These are phyloP conservation scores for Camptophora hylomeconis DNA, from an alignment of 2,329 filamentous ascomycete genomes.

Conservation along the genomic window DNA sequence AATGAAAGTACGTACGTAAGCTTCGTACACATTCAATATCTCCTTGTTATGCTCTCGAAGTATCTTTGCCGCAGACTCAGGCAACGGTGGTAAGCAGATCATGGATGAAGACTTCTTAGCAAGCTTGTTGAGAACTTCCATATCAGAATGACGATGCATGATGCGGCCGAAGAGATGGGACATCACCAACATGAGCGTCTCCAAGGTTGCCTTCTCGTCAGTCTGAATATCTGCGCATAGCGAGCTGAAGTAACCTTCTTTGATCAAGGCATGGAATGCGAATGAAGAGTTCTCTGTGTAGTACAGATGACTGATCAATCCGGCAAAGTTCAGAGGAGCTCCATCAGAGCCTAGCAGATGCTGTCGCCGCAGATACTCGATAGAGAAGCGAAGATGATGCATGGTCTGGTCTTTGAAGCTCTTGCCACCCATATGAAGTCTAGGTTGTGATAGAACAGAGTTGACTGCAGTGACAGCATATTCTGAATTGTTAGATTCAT, in stretches of 20 bases:
- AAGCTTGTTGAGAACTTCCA: conserved; percentile 34
- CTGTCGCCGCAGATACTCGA: conserved; percentile 63
- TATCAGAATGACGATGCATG: conserved; percentile 34
- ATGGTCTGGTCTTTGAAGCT: conserved; percentile 56
- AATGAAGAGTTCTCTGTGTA: conserved; percentile 65
- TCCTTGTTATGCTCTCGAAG: conserved; percentile 51
- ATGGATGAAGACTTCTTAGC: conserved; percentile 48
- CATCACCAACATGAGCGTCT: conserved; percentile 55
- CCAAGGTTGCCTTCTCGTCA: conserved; percentile 37
- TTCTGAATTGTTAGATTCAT: conserved; percentile 49
- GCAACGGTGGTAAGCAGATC: conserved; percentile 53
- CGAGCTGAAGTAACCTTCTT: conserved; percentile 54
- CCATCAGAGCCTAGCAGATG: conserved; percentile 49
- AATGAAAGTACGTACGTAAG: conserved; percentile 57
- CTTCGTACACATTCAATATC: conserved; percentile 52
- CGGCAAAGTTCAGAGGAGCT: conserved; percentile 58
- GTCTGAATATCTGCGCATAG: conserved; percentile 46
- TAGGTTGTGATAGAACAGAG: conserved; percentile 55
- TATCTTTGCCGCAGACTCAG: conserved; percentile 41
- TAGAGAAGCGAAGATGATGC: conserved; percentile 67
- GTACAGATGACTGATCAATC: conserved; percentile 58
- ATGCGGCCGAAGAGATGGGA: conserved; percentile 57
- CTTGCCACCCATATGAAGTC: conserved; percentile 57
- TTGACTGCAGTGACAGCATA: conserved; percentile 52
- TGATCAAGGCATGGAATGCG: conserved; percentile 62